Base-by-base conservation (phyloP, 345 rosid genomes). In the Melaleuca quinquenervia region DNA sequence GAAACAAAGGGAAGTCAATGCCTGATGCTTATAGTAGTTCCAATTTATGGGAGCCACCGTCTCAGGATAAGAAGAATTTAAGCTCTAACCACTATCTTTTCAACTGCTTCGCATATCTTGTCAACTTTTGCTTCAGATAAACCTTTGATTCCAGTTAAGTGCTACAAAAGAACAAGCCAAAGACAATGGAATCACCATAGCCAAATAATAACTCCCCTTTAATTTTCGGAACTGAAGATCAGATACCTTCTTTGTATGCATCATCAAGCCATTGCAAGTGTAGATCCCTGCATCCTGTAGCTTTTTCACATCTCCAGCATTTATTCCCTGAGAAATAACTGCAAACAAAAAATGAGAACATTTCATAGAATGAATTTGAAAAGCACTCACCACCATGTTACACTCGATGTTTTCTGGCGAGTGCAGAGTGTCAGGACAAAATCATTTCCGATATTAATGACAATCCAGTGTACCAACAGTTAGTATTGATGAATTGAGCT, bases 251-350 rank as follows among this genome's bases (percentile, higher is more conserved):
- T 92, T 96, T 45, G 99, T 96, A 85, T 95, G 98, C 99, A 95
- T 96, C 98, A 95, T 96, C 90, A 96, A 93, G 80, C 98, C 99
- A 90, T 96, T 96, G 91, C 98, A 96, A 86, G 99, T 95, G 86
- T 93, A 94, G 85, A 96, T 96, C 89, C 98, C 98, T 64, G 98
- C 98, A 90, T 96, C 99, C 84, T 96, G 99, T 84, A 96, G 95
- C 78, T 96, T 96, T 82, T 95, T 96, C 84, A 95, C 95, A 86
- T 96, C 99, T 89, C 98, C 97, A 52, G 98, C 95, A 87, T 95
- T 96, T 88, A 96, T 94, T 85, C 98, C 99, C 88, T 93, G 96
- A 56, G 95, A 86, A 80, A 90, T 93, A 90, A 96, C 98, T 96
- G 85, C 83, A 89, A 32, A 1, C 5, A 52, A 16, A 52, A 52